Evolutionary conservation across 305 asterid genomes (phyloP).

Genomic region (Solanum hybrid): DNA sequence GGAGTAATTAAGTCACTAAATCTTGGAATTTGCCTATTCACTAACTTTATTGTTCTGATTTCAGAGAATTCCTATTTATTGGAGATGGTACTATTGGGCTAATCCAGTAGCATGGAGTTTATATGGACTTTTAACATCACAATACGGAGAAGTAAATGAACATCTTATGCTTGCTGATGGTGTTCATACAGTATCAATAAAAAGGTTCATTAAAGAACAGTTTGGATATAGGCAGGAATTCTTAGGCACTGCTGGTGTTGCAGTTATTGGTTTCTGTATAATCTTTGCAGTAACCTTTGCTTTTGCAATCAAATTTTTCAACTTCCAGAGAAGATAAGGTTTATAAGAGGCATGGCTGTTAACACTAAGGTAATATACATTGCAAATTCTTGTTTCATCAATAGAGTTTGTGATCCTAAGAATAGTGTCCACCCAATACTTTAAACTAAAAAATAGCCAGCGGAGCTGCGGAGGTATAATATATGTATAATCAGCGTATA

Average conservation of each 20-base stretch:
- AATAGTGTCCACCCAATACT: neutral
- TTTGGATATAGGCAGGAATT: slow-evolving; percentile 62
- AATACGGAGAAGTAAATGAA: slow-evolving; percentile 49
- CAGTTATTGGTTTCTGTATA: slow-evolving; percentile 40
- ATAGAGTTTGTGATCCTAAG: neutral
- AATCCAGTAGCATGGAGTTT: slow-evolving; percentile 77
- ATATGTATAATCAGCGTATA: neutral
- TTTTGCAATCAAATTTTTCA: slow-evolving; percentile 50
- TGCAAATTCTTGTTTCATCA: neutral
- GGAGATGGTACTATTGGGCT: slow-evolving; percentile 94
- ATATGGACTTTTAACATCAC: slow-evolving; percentile 68
- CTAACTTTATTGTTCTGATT: neutral
- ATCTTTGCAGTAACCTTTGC: slow-evolving; percentile 56
- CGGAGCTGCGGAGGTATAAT: neutral
- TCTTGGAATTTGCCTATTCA: neutral
- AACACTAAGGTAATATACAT: neutral
- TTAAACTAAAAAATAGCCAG: neutral
- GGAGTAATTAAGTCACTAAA: neutral
- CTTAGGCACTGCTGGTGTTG: slow-evolving; percentile 44
- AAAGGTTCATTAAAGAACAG: slow-evolving; percentile 37
- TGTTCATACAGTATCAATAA: slow-evolving; percentile 27
- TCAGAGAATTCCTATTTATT: slow-evolving; percentile 82
- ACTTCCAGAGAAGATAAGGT: slow-evolving; percentile 61
- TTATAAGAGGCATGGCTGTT: neutral
- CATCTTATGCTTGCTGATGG: slow-evolving; percentile 42